These are phyloP conservation scores for Metarhizium guizhouense DNA, from an alignment of 2,329 filamentous ascomycete species.

Conservation along the genomic window DNA sequence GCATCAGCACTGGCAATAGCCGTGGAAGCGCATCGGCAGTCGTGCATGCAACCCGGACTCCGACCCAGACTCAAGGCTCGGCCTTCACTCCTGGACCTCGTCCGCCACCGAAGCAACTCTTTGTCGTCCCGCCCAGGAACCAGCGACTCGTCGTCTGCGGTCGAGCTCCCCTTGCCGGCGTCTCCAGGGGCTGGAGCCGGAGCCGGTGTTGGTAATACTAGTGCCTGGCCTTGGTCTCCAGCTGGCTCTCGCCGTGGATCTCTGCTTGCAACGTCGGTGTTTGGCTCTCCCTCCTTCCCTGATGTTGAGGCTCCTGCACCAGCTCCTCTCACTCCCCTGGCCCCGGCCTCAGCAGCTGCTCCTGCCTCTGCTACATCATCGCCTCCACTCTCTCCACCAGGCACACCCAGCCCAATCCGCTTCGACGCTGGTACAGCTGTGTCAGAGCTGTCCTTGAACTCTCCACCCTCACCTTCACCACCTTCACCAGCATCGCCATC, in stretches of 20 bases:
- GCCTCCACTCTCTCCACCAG: slow-evolving; percentile 17
- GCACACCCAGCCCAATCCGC: slow-evolving; percentile 4
- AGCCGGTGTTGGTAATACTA: not conserved
- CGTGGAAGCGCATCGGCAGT: not conserved
- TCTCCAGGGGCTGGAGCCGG: slow-evolving; percentile 1
- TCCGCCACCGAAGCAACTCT: slow-evolving; percentile 26
- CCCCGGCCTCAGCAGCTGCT: slow-evolving; percentile 9
- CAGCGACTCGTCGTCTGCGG: slow-evolving; percentile 1
- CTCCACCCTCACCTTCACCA: slow-evolving; percentile 29
- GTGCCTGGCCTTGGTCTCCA: not conserved
- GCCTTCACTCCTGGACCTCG: slow-evolving; percentile 44
- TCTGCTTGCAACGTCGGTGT: not conserved
- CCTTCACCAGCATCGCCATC: slow-evolving; percentile 11
- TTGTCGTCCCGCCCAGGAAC: slow-evolving; percentile 2
- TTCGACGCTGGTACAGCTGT: slow-evolving; percentile 12
- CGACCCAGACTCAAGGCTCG: slow-evolving; percentile 40
- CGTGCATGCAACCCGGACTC: slow-evolving; percentile 43
- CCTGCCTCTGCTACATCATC: slow-evolving; percentile 23
- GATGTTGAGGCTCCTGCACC: not conserved
- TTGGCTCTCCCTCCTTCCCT: not conserved
- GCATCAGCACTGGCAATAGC: not conserved
- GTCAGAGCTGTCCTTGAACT: slow-evolving; percentile 29
- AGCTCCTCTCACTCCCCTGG: not conserved
- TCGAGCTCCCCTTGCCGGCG: slow-evolving; percentile 3
- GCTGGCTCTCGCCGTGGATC: not conserved